phyloP scores from a whole-genome alignment of 2,329 filamentous ascomycete genomes.

The Fusarium temperatum region DNA sequence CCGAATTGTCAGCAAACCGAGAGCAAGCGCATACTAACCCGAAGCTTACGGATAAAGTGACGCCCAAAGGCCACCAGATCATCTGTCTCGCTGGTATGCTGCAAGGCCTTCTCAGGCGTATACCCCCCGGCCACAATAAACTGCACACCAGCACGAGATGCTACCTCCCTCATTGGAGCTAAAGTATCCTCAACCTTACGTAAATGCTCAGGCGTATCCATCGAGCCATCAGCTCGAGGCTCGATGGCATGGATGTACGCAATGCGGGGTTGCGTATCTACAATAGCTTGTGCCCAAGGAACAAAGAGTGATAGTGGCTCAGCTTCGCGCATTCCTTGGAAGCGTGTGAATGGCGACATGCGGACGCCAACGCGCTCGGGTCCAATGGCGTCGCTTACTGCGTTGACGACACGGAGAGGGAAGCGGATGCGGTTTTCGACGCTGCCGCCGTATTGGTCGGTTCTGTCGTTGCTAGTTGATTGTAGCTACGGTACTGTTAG shows the following conservation, averaged over 20 bases:
- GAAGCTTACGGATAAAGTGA: slow-evolving; percentile 38
- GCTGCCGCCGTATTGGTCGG: slow-evolving; percentile 61
- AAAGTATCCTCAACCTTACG: slow-evolving; percentile 47
- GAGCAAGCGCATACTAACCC: fast-evolving
- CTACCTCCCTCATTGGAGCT: slow-evolving; percentile 45
- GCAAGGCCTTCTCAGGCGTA: slow-evolving; percentile 38
- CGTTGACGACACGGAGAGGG: slow-evolving; percentile 58
- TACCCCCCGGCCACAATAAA: slow-evolving; percentile 49
- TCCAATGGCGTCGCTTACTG: slow-evolving; percentile 56
- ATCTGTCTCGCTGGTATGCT: slow-evolving; percentile 43
- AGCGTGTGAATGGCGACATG: slow-evolving; percentile 66
- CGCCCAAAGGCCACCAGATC: slow-evolving; percentile 47
- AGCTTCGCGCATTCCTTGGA: slow-evolving; percentile 70
- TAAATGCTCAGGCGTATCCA: slow-evolving; percentile 43
- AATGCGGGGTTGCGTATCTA: slow-evolving; percentile 62
- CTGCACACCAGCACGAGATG: slow-evolving; percentile 32
- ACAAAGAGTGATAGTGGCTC: slow-evolving; percentile 57
- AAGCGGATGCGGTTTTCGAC: slow-evolving; percentile 62
- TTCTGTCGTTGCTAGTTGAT: slow-evolving; percentile 58
- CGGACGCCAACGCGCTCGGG: slow-evolving; percentile 64
- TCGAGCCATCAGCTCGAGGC: slow-evolving; percentile 57
- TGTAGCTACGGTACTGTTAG: slow-evolving; percentile 39
- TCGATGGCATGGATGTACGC: slow-evolving; percentile 71
- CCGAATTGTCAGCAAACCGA: fast-evolving
- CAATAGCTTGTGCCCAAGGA: slow-evolving; percentile 67